Base-by-base conservation (phyloP, 176 grass and related monocot species). In the Avena sativa region DNA sequence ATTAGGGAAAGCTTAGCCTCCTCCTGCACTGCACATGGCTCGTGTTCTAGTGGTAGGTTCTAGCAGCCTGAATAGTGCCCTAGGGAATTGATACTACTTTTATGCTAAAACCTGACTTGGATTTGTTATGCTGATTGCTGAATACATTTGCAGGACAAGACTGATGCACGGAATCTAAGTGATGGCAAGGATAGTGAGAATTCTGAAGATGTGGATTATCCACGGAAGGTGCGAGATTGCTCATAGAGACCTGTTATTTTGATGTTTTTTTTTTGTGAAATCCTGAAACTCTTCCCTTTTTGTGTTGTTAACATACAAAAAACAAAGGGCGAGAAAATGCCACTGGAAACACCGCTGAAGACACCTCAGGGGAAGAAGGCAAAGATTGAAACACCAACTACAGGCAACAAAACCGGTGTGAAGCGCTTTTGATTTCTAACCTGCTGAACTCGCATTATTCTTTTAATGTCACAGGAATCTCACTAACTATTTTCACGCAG, bases 281-380 rank as follows among this genome's bases (percentile, higher is more conserved):
- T 82, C 26, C 17, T 34, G 26, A n/a, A 70, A 59, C 14, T 50
- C 1, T 60, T 60, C 40, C 40, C 40, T 48, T 57, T 88, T 78
- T 11, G 69, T 64, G 72, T 44, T 47, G 15, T 28, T 46, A 20
- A 72, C 59, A 82, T 89, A 36, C 76, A 95, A 93, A 69, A 12
- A 46, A 71, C 81, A 60, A 62, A 44, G 34, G 61, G 61, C 11
- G 86, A 91, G 28, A 93, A 89, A 20, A 88, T 86, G 49, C 71
- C 83, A 30, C 56, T 86, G 76, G 90, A 89, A 77, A 86, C 88
- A 79, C 82, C 75, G 4, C 75, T 83, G 19, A 98, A 87, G 72
- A 93, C 89, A 51, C 92, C 95, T 85, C 82, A 82, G 61, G 91
- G 61, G 50, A 98, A 98, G 89, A 95, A 92, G 79, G 88, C 91